phyloP scores from a whole-genome alignment of 441 rosid genomes.

The Pelargonium exstipulatum region DNA sequence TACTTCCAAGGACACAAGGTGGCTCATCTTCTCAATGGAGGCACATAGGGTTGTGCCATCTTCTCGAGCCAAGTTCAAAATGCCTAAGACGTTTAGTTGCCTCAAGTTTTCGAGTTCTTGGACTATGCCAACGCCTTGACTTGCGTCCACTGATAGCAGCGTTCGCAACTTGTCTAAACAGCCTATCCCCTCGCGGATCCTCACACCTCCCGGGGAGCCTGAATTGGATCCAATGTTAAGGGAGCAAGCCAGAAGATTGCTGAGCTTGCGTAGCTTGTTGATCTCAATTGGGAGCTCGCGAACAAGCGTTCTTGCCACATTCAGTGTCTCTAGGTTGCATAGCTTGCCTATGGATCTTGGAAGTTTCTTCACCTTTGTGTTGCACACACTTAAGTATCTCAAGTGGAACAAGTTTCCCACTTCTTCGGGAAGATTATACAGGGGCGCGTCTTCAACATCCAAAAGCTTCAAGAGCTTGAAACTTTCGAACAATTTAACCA shows the following conservation, averaged over 20 bases:
- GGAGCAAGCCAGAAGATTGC: not conserved
- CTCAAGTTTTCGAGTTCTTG: not conserved
- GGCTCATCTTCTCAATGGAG: not conserved
- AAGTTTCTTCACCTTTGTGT: conserved; percentile 12
- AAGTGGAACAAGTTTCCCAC: conserved; percentile 16
- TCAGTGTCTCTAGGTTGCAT: conserved; percentile 12
- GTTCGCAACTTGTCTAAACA: not conserved
- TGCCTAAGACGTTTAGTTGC: conserved; percentile 11
- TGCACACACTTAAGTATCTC: conserved; percentile 10
- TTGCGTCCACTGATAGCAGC: not conserved
- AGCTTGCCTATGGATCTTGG: conserved; percentile 18
- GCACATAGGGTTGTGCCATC: not conserved
- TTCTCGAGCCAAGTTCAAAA: not conserved
- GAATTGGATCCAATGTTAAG: not conserved
- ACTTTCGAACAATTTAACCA: not conserved
- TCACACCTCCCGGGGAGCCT: not conserved
- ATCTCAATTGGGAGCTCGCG: conserved; percentile 6
- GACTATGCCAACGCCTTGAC: not conserved
- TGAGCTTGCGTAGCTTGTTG: not conserved
- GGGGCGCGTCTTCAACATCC: conserved; percentile 4
- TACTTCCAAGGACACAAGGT: not conserved
- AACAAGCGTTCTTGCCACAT: conserved; percentile 9
- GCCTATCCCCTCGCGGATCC: conserved; percentile 2
- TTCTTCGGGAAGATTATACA: conserved; percentile 1
- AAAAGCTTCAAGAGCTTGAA: conserved; percentile 13